phyloP scores from a whole-genome alignment of 768 basidiomycete species.

The Naematelia encephala region DNA sequence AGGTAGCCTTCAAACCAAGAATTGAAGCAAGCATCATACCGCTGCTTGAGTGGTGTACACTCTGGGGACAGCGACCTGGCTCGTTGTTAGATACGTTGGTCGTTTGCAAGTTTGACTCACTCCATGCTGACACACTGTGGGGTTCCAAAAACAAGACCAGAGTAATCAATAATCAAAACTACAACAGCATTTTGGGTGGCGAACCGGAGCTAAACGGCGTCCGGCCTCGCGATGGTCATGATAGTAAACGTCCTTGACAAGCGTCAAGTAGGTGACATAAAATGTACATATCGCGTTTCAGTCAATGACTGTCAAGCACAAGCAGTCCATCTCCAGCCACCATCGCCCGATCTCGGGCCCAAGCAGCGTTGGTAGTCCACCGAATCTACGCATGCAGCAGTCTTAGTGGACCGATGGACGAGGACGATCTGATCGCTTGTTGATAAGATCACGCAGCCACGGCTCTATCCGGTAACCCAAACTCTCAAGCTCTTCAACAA shows the following conservation, averaged over 20 bases:
- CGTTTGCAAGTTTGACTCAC: neutral
- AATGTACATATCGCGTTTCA: neutral
- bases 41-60: constrained; percentile 84
- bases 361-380: too few species aligned
- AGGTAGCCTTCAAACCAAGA: constrained; percentile 97
- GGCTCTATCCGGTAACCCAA: neutral
- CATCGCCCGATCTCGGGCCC: neutral
- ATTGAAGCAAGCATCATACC: constrained; percentile 94
- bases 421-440: neutral
- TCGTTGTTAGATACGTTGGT: neutral
- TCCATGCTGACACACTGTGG: constrained; percentile 11
- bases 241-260: too few species aligned
- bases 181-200: neutral
- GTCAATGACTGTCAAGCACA: too few species aligned
- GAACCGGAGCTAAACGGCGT: too few species aligned
- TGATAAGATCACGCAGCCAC: neutral
- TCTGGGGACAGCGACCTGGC: constrained; percentile 65
- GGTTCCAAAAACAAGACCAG: too few species aligned
- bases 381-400: too few species aligned
- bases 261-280: neutral
- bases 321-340: too few species aligned
- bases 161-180: too few species aligned
- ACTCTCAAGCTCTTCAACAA: constrained; percentile 64
- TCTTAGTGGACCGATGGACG: too few species aligned
- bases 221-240: too few species aligned